Evolutionary conservation across 2,329 filamentous ascomycete species (phyloP), one percentile per base, ranked within the genome.

Genomic region (Fusarium newnesense): DNA sequence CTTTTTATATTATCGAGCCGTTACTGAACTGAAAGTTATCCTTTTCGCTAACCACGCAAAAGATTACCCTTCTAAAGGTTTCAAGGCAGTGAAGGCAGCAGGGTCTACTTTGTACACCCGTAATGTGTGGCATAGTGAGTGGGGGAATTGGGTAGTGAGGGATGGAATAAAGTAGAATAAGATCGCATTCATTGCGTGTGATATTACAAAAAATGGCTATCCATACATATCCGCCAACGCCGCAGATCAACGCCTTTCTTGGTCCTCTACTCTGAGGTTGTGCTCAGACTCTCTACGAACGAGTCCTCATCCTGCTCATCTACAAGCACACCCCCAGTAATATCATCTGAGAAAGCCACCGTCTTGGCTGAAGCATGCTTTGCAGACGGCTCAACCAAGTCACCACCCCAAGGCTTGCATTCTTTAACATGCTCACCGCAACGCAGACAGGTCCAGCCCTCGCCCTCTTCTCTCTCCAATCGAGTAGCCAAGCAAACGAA

Each of bases 401-500:
- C 96, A 30, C 96, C 96, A 76, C 87, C 91, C 96, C 96, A 99
- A 2, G 96, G 94, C 80, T 90, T 92, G 82, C 96, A 98, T 80
- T 95, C 91, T 79, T 92, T 94, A 54, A 97, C 90, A 26, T 92
- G 81, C 78, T 94, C 93, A 24, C 95, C 95, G 79, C 96, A 99
- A 26, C 96, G 89, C 52, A 99, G 84, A 83, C 96, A 99, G 16
- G 90, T 89, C 94, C 95, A 98, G 5, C 96, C 96, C 79, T 98
- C 94, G 37, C 96, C 96, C 80, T 98, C 96, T 82, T 98, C 96
- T 9, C 92, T 90, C 82, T 98, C 96, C 47, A 99, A 87, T 67
- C 94, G 90, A 65, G 95, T 94, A 7, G 95, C 94, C n/a, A 98
- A 83, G 79, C 96, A 99, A 24, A 97, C 94, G 80, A 97, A 99